Percentiles rank a stretch among this genome's conserved stretches.
These are phyloP conservation scores for Tricholoma matsutake DNA, from an alignment of 768 basidiomycete genomes.

Conservation along the genomic window DNA sequence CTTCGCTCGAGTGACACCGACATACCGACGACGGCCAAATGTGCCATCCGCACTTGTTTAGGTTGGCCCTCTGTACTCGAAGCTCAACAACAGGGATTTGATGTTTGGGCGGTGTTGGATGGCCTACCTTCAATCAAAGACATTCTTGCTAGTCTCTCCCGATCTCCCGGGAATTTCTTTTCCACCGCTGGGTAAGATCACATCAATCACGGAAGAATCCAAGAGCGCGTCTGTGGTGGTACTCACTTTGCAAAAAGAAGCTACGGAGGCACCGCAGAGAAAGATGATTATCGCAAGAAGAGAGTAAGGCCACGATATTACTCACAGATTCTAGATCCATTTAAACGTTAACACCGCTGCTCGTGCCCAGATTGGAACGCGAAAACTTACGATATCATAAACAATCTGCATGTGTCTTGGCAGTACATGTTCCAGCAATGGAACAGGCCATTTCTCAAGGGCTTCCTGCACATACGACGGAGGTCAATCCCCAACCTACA, in stretches of 20 bases:
- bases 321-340: conserved; percentile 47
- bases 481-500: not conserved
- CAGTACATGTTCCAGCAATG: conserved; percentile 79
- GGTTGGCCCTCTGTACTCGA: conserved; percentile 70
- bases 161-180: conserved; percentile 85
- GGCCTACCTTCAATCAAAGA: conserved; percentile 80
- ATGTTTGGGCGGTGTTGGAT: not conserved
- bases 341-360: not conserved
- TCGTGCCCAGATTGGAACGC: not conserved
- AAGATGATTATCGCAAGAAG: not conserved
- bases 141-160: conserved; percentile 79
- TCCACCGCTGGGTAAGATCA: conserved; percentile 59
- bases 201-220: not conserved
- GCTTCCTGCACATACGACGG: conserved; percentile 53
- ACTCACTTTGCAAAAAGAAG: conserved; percentile 68
- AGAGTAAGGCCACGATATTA: not conserved
- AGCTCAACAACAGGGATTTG: not conserved
- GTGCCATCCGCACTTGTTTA: conserved; percentile 87
- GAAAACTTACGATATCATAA: conserved; percentile 71
- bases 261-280: conserved; percentile 23
- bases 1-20: conserved; percentile 8
- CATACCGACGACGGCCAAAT: conserved; percentile 80
- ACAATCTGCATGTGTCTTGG: conserved; percentile 93
- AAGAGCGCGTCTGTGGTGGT: not conserved
- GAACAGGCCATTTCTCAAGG: conserved; percentile 90